Evolutionary conservation across 345 rosid species (phyloP).

Genomic region (Citrus trifoliata): DNA sequence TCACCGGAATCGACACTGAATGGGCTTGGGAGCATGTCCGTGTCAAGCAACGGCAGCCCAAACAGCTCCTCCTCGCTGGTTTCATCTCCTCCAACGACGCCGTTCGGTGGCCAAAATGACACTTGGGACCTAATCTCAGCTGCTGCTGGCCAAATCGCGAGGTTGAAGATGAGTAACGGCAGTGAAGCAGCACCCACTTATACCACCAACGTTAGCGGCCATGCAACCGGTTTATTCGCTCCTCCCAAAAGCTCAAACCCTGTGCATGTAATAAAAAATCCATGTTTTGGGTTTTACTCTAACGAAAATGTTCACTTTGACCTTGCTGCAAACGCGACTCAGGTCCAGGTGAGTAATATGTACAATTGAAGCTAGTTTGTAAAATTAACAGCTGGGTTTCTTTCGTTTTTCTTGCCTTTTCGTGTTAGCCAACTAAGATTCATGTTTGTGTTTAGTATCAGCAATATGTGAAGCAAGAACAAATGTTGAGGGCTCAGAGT

Average conservation of each 20-base stretch:
- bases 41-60: constrained; percentile 47
- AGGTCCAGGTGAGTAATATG: constrained; percentile 25
- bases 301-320: not conserved
- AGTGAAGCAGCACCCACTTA: constrained; percentile 12
- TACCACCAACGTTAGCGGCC: not conserved
- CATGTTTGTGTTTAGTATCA: not conserved
- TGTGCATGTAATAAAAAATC: constrained; percentile 15
- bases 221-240: not conserved
- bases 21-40: constrained; percentile 45
- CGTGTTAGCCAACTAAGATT: not conserved
- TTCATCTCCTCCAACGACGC: constrained; percentile 57
- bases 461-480: constrained; percentile 14
- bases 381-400: not conserved
- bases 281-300: constrained; percentile 18
- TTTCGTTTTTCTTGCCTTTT: not conserved
- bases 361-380: too few relatives aligned
- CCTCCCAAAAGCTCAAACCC: constrained; percentile 12
- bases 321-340: constrained; percentile 5
- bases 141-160: constrained; percentile 75
- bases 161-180: constrained; percentile 33
- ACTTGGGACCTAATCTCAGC: constrained; percentile 62
- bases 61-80: constrained; percentile 44
- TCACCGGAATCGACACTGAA: constrained; percentile 76
- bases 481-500: constrained; percentile 19
- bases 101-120: constrained; percentile 33